Evolutionary conservation across 257 asterid genomes (phyloP).

Genomic region (Striga asiatica): DNA sequence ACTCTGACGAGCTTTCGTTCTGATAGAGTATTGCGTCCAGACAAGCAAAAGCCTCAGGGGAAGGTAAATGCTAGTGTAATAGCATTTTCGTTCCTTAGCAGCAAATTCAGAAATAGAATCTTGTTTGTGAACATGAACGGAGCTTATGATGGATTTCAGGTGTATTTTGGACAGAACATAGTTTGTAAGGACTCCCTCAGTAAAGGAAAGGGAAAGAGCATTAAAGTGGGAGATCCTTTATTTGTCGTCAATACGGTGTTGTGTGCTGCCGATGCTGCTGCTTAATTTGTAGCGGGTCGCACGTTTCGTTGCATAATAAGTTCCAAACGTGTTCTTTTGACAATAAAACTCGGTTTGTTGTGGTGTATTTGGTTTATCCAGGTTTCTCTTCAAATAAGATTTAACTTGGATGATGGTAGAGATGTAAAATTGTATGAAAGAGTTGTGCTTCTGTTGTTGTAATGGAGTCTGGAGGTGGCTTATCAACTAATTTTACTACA

Average conservation of each 20-base stretch:
- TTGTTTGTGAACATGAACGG: neutral
- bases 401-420: neutral
- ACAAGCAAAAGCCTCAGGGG: slow-evolving; percentile 31
- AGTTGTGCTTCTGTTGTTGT: no score
- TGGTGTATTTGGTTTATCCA: no score
- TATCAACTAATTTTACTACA: no score
- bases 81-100: neutral
- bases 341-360: neutral
- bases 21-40: slow-evolving; percentile 27
- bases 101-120: neutral
- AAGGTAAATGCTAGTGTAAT: slow-evolving; percentile 9
- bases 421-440: neutral
- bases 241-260: slow-evolving; percentile 27
- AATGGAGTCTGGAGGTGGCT: no score
- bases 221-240: slow-evolving; percentile 50
- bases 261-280: slow-evolving; percentile 35
- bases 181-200: slow-evolving; percentile 28
- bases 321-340: neutral
- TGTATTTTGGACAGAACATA: slow-evolving; percentile 47
- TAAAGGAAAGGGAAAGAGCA: slow-evolving; percentile 24
- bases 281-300: slow-evolving; percentile 4
- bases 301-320: neutral
- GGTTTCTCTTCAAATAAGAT: no score
- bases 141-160: slow-evolving; percentile 18
- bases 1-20: slow-evolving; percentile 42